Base-by-base conservation (phyloP, 2,329 filamentous ascomycete species). In the Aspergillus quadrilineatus region DNA sequence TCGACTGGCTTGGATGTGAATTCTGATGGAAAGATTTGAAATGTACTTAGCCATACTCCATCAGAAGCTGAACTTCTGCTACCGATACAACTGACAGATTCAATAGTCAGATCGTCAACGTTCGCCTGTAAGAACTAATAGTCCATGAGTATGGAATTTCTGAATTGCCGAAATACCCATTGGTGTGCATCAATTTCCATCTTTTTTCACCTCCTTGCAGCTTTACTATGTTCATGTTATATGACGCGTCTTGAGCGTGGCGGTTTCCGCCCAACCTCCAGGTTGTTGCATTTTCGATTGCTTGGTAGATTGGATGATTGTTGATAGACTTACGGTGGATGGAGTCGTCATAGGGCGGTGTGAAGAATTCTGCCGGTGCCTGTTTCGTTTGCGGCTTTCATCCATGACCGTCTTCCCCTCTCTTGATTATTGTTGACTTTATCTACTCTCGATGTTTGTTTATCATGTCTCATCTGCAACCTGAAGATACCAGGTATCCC, bases 391-490 rank as follows among this genome's bases (percentile, higher is more conserved):
- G 9, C 28, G 7, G 9, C 28, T 26, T 52, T 10, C n/a, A 49
- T 48, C 6, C 26, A 39, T 41, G 22, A 22, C 22, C 29, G n/a
- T 22, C n/a, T 32, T 57, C 41, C 7, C 55, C 46, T 41, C 22
- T 37, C 49, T 44, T 32, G 44, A 9, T 44, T 45, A 10, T 53
- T 45, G 28, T 36, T 37, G 12, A 44, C 48, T 55, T 53, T 12
- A 29, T 50, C 54, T 36, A 42, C 17, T 17, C 44, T 57, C 10
- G n/a, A 62, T 65, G 56, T 44, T 45, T 22, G 26, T 47, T 58
- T 32, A 60, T 50, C 45, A 73, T 73, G 70, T 66, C 67, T 58
- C 63, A 66, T 59, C 58, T 65, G 28, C 62, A 63, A 50, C 58
- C 67, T 47, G 62, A 70, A 28, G 67, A 73, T 49, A 63, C 55